phyloP scores from a whole-genome alignment of 257 asterid genomes.

The Verbascum thapsus region DNA sequence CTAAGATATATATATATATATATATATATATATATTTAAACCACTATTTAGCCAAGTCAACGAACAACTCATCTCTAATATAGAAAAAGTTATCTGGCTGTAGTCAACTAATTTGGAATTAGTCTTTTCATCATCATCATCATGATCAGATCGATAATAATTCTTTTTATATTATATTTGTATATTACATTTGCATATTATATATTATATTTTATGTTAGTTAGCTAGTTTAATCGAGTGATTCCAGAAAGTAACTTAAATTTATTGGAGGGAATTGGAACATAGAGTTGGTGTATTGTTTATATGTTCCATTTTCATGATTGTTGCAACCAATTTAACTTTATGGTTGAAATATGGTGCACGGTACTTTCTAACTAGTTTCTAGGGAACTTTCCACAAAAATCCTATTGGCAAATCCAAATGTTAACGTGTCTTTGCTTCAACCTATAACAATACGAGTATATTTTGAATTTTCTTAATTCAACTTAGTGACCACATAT shows the following conservation, averaged over 20 bases:
- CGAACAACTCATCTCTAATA: constrained; percentile 29
- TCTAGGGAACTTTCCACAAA: too few species aligned
- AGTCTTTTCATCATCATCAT: constrained; percentile 30
- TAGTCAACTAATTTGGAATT: constrained; percentile 31
- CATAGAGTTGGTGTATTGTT: neutral
- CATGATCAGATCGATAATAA: neutral
- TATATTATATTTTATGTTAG: too few species aligned
- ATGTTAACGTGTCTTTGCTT: too few species aligned
- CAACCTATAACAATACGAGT: too few species aligned
- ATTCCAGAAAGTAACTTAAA: neutral
- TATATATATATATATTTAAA: constrained; percentile 23
- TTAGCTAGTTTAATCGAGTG: neutral
- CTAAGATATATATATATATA: constrained; percentile 37
- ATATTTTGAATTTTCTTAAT: too few species aligned
- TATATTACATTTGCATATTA: too few species aligned
- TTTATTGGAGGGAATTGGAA: neutral
- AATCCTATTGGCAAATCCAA: too few species aligned
- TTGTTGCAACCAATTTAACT: constrained; percentile 21
- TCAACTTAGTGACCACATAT: too few species aligned
- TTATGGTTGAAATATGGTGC: constrained; percentile 10
- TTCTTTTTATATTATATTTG: too few species aligned
- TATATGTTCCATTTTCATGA: constrained; percentile 17
- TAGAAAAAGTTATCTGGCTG: neutral
- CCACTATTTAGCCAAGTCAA: constrained; percentile 34
- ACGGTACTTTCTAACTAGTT: neutral